phyloP scores from a whole-genome alignment of 805 yeast genomes.

The Ogataea angusta region DNA sequence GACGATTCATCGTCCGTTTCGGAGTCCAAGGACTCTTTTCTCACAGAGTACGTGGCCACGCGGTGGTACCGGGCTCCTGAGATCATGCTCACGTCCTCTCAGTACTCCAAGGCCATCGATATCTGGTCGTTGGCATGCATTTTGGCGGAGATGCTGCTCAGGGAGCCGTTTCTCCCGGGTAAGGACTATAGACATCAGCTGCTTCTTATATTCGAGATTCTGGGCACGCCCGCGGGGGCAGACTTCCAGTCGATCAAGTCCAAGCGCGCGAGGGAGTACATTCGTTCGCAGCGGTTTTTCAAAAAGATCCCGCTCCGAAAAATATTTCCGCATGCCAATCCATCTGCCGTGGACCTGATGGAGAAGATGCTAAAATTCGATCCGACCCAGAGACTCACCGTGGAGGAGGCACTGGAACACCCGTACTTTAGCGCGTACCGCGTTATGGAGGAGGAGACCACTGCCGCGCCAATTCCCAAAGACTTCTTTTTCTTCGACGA shows the following conservation, averaged over 20 bases:
- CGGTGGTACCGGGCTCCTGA: conserved; percentile 87
- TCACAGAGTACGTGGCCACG: conserved; percentile 82
- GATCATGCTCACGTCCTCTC: conserved; percentile 70
- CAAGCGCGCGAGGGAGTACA: conserved; percentile 74
- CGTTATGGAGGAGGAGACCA: conserved; percentile 70
- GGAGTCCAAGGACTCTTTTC: conserved; percentile 33
- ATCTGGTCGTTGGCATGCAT: conserved; percentile 82
- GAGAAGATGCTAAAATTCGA: conserved; percentile 77
- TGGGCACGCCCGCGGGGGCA: conserved; percentile 73
- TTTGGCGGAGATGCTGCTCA: conserved; percentile 61
- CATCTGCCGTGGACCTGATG: conserved; percentile 55
- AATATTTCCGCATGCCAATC: conserved; percentile 48
- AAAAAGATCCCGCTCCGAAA: conserved; percentile 51
- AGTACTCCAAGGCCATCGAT: conserved; percentile 74
- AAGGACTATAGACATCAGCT: conserved; percentile 69
- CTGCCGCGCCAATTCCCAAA: conserved; percentile 48
- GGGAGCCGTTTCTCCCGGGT: conserved; percentile 72
- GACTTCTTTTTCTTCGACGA: conserved; percentile 57
- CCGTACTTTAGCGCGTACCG: conserved; percentile 71
- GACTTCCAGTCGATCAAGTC: conserved; percentile 73
- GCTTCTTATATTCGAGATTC: conserved; percentile 58
- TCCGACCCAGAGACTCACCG: conserved; percentile 77
- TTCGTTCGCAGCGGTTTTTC: conserved; percentile 61
- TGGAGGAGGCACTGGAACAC: conserved; percentile 76
- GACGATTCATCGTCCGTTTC: conserved; percentile 37